Evolutionary conservation across 495 filamentous ascomycete species (phyloP).

Genomic region (Entonaema liquescens): DNA sequence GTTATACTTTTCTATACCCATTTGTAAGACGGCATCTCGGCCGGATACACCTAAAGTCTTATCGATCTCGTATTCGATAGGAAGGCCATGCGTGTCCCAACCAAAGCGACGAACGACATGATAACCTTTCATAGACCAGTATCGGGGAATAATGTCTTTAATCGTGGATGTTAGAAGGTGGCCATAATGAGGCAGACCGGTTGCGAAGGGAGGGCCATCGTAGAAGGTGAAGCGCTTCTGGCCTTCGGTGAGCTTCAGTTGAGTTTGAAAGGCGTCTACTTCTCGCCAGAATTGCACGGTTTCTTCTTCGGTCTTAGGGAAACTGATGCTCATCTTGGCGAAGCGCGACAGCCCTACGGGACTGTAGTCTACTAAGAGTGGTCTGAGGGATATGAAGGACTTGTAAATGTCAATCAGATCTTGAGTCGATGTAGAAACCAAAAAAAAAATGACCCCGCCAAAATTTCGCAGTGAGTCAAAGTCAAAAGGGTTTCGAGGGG

Average conservation of each 20-base stretch:
- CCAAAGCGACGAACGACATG: constrained; percentile 78
- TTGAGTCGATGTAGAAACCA: background rate
- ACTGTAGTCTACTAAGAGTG: background rate
- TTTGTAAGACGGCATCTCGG: constrained; percentile 83
- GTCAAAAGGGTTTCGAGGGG: background rate
- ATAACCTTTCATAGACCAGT: constrained; percentile 97
- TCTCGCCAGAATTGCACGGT: constrained; percentile 43
- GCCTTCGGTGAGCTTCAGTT: constrained; percentile 69
- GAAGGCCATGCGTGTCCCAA: constrained; percentile 94
- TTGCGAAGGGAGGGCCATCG: constrained; percentile 69
- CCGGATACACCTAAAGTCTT: constrained; percentile 94
- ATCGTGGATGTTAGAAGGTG: constrained; percentile 96
- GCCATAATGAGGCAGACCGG: constrained; percentile 91
- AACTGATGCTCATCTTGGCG: constrained; percentile 39
- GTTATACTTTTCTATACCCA: constrained; percentile 93
- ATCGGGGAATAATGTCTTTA: constrained; percentile 95
- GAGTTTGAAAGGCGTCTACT: constrained; percentile 46
- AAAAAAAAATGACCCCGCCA: constrained; percentile 24
- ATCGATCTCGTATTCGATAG: constrained; percentile 98
- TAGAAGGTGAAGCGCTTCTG: constrained; percentile 84
- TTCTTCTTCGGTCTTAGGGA: constrained; percentile 33
- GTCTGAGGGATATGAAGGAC: background rate
- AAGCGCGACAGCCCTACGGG: constrained; percentile 7
- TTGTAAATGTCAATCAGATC: background rate
- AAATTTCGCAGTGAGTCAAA: constrained; percentile 37